phyloP scores from a whole-genome alignment of 1,284 basidiomycete species.

The Sporisorium reilianum region DNA sequence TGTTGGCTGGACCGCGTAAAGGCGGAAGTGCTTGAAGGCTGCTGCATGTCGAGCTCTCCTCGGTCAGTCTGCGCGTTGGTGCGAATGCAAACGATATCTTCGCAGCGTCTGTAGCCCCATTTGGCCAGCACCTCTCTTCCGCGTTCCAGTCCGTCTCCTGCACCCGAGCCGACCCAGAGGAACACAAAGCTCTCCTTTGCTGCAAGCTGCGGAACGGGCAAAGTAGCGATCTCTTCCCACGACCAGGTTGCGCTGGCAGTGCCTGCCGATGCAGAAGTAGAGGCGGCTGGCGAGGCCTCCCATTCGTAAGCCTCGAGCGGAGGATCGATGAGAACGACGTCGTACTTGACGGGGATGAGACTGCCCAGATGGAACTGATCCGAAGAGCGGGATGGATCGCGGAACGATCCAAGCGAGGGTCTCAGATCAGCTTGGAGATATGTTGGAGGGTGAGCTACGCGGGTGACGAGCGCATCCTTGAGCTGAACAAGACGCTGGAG shows the following conservation, averaged over 20 bases:
- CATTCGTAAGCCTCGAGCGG: constrained; percentile 74
- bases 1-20: constrained; percentile 74
- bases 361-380: constrained; percentile 50
- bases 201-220: constrained; percentile 85
- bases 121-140: constrained; percentile 89
- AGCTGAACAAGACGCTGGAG: constrained; percentile 57
- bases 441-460: constrained; percentile 54
- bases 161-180: constrained; percentile 94
- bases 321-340: constrained; percentile 91
- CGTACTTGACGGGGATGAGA: constrained; percentile 79
- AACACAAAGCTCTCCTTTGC: constrained; percentile 88
- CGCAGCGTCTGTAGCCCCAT: constrained; percentile 96
- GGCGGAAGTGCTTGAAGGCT: constrained; percentile 42
- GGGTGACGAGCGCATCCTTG: constrained; percentile 56
- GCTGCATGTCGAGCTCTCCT: neutral
- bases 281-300: constrained; percentile 38
- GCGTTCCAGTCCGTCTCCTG: constrained; percentile 88
- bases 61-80: constrained; percentile 77
- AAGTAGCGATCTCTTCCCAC: constrained; percentile 83
- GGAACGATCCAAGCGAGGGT: constrained; percentile 29
- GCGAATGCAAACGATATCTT: constrained; percentile 97
- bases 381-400: constrained; percentile 18
- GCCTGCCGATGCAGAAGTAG: constrained; percentile 6
- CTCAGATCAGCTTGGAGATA: constrained; percentile 59
- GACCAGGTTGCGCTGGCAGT: constrained; percentile 72